Conservation (phyloP, 768 basidiomycete species). For the Mycena maculata region DNA sequence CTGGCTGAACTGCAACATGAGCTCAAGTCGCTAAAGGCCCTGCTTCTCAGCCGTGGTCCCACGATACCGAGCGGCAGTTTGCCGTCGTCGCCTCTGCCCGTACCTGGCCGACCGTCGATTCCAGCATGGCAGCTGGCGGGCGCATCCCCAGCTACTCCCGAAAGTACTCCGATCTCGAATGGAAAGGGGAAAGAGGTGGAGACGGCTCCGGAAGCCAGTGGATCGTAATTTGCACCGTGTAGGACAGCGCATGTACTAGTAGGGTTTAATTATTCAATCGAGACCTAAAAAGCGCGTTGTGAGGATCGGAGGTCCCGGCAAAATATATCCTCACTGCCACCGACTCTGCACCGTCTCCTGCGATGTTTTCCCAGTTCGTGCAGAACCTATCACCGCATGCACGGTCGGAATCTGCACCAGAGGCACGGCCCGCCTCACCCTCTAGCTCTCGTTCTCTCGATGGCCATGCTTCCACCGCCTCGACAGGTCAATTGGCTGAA, state of each 20-base stretch:
- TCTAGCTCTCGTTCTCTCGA: slow-evolving; percentile 21
- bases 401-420: slow-evolving; percentile 21
- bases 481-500: slow-evolving; percentile 70
- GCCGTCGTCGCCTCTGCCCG: slow-evolving; percentile 62
- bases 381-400: slow-evolving; percentile 66
- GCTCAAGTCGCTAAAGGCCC: slow-evolving; percentile 91
- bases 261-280: too few relatives aligned
- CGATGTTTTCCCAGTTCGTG: slow-evolving; percentile 84
- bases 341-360: neutral
- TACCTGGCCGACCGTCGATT: slow-evolving; percentile 76
- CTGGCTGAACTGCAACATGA: slow-evolving; percentile 92
- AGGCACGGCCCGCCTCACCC: slow-evolving; percentile 26
- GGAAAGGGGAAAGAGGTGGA: slow-evolving; percentile 74
- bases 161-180: slow-evolving; percentile 43
- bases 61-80: slow-evolving; percentile 53
- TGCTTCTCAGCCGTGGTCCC: slow-evolving; percentile 81
- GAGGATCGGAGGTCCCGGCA: neutral
- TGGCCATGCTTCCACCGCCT: slow-evolving; percentile 44
- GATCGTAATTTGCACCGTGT: slow-evolving; percentile 9
- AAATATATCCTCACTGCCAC: slow-evolving; percentile 2
- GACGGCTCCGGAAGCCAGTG: slow-evolving; percentile 12
- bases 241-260: neutral
- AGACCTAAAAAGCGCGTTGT: slow-evolving; percentile 18
- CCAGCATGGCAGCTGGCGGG: slow-evolving; percentile 91
- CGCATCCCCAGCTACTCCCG: slow-evolving; percentile 39